These are phyloP conservation scores for Candida sp. DNA, from an alignment of 1,139 yeast species.

Conservation along the genomic window DNA sequence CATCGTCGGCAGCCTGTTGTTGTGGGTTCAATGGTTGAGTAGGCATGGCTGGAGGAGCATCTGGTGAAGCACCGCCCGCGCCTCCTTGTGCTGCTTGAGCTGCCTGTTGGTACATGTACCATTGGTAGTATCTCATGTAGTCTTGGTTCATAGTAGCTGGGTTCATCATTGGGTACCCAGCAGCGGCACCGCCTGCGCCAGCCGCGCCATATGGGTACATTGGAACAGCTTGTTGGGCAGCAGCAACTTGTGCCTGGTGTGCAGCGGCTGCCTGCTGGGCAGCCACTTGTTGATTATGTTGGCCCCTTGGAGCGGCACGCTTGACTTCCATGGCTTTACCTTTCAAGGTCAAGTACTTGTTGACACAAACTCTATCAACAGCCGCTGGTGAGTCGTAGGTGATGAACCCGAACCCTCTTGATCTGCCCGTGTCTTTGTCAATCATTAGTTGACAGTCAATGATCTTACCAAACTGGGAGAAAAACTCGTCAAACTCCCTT, in stretches of 20 bases:
- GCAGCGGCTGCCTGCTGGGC: slow-evolving; percentile 37
- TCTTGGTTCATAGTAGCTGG: slow-evolving; percentile 84
- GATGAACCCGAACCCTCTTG: slow-evolving; percentile 98
- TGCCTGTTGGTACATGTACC: slow-evolving; percentile 65
- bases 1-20: slow-evolving; percentile 42
- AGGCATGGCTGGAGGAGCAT: slow-evolving; percentile 34
- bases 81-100: slow-evolving; percentile 20
- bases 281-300: slow-evolving; percentile 45
- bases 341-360: slow-evolving; percentile 80
- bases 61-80: slow-evolving; percentile 18
- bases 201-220: slow-evolving; percentile 27
- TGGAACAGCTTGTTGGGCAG: slow-evolving; percentile 17
- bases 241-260: slow-evolving; percentile 18
- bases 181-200: neutral
- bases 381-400: slow-evolving; percentile 97
- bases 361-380: slow-evolving; percentile 88
- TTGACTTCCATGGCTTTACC: slow-evolving; percentile 96
- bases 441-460: slow-evolving; percentile 98
- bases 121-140: slow-evolving; percentile 83
- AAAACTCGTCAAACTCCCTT: slow-evolving; percentile 85
- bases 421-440: slow-evolving; percentile 97
- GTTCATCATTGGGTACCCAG: slow-evolving; percentile 43
- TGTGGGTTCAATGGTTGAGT: slow-evolving; percentile 61
- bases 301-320: slow-evolving; percentile 94
- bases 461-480: slow-evolving; percentile 89